Base-by-base conservation (phyloP, 2,329 filamentous ascomycete genomes). In the Escovopsis sp. region DNA sequence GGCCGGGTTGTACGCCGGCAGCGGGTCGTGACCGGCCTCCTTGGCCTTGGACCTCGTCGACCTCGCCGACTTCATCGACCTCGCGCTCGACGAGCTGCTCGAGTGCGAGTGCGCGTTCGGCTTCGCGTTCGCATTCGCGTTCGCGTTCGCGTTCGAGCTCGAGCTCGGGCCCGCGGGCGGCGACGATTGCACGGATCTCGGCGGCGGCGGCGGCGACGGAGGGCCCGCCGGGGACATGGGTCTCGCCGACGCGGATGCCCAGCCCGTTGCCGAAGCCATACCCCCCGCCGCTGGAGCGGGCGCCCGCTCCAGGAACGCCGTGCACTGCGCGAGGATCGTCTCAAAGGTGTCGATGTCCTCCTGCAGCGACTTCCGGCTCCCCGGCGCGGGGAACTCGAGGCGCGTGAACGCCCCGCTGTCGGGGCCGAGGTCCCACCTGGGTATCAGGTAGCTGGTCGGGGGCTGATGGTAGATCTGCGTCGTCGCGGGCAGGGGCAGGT, bases 401-500 rank as follows among this genome's bases (percentile, higher is more conserved):
- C 86, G 72, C 15, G 88, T 94, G 53, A 96, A 96, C 14, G 86
- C 84, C 40, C 86, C 87, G 44, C 78, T 80, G 38, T 90, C 82
- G 1, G 81, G 83, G 4, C 85, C 87, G 13, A 94, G 63, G 50
- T 96, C 88, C 86, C 88, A 94, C 45, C 88, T 77, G 13, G 90
- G 90, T 42, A 98, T 94, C 32, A 96, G 67, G 53, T 96, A 96
- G 63, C 84, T 93, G 43, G 70, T 76, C 1, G 88, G 88, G 6
- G 87, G 86, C 60, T 96, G 85, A 57, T 94, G 86, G 61, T 94
- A 96, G 54, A 98, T 90, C 56, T 96, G 88, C 0, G 90, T 96
- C 0, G 87, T 96, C 14, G 88, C 88, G 11, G 90, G 90, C 12
- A 96, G 69, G 5, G 90, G 84, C 5, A 96, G 72, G 49, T 96